phyloP scores from a whole-genome alignment of 805 yeast species.

The Candida anglica region DNA sequence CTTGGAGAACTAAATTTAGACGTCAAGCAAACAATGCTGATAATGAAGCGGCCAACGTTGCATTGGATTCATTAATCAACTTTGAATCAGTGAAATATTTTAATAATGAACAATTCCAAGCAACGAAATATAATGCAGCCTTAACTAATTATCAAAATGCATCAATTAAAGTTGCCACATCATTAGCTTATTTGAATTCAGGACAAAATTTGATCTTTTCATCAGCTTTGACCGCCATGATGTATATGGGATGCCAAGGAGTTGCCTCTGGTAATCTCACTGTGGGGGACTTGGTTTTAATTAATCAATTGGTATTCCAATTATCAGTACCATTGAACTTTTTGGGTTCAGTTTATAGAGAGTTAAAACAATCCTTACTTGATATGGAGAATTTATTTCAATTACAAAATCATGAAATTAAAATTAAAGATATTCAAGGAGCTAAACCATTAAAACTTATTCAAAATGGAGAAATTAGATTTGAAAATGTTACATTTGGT shows the following conservation, averaged over 20 bases:
- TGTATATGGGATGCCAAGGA: slow-evolving; percentile 97
- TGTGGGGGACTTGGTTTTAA: slow-evolving; percentile 92
- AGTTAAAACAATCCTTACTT: slow-evolving; percentile 83
- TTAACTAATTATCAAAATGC: slow-evolving; percentile 70
- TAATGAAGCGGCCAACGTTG: slow-evolving; percentile 91
- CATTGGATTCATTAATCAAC: slow-evolving; percentile 88
- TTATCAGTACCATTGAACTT: slow-evolving; percentile 92
- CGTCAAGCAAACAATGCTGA: slow-evolving; percentile 87
- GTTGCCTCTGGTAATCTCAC: slow-evolving; percentile 78
- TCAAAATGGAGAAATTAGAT: slow-evolving; percentile 60
- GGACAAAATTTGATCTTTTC: slow-evolving; percentile 83
- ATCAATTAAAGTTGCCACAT: slow-evolving; percentile 77
- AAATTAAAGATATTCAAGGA: slow-evolving; percentile 55
- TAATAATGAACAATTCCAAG: slow-evolving; percentile 82
- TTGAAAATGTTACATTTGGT: slow-evolving; percentile 91
- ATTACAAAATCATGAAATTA: slow-evolving; percentile 70
- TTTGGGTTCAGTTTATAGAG: slow-evolving; percentile 93
- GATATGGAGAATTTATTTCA: slow-evolving; percentile 96
- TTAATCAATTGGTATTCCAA: slow-evolving; percentile 95
- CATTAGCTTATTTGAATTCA: slow-evolving; percentile 71
- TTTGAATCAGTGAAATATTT: slow-evolving; percentile 93
- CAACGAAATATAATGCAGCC: slow-evolving; percentile 73
- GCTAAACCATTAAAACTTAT: slow-evolving; percentile 59
- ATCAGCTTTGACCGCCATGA: slow-evolving; percentile 88
- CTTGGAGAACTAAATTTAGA: slow-evolving; percentile 94